Evolutionary conservation across 257 asterid genomes (phyloP).

Genomic region (Nicotiana paniculata): DNA sequence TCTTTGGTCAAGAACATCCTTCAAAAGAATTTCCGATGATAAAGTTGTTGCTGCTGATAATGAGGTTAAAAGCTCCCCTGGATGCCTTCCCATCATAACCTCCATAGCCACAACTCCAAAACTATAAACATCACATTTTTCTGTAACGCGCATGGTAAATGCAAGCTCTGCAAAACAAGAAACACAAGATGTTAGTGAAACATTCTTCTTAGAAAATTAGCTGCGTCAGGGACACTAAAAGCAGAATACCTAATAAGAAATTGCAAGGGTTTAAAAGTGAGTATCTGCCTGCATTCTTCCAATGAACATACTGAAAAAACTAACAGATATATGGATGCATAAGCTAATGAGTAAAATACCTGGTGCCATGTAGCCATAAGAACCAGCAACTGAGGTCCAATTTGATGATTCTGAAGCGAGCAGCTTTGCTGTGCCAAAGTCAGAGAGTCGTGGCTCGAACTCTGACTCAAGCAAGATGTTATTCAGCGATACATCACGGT

Average conservation of each 20-base stretch:
- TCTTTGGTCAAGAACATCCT: constrained; percentile 61
- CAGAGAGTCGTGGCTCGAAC: constrained; percentile 73
- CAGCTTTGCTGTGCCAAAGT: constrained; percentile 84
- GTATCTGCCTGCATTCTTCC: background rate
- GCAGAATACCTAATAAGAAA: background rate
- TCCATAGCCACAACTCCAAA: constrained; percentile 90
- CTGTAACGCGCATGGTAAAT: constrained; percentile 66
- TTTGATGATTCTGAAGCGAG: constrained; percentile 55
- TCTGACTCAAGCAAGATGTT: constrained; percentile 70
- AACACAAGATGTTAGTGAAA: background rate
- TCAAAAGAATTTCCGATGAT: constrained; percentile 38
- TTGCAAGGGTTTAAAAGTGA: background rate
- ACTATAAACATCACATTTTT: constrained; percentile 88
- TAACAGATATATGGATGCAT: background rate
- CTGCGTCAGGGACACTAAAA: background rate
- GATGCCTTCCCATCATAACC: constrained; percentile 84
- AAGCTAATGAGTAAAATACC: constrained; percentile 37
- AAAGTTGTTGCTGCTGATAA: constrained; percentile 32
- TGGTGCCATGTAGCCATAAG: constrained; percentile 99
- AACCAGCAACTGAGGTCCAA: constrained; percentile 83
- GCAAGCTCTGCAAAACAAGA: constrained; percentile 65
- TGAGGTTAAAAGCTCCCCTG: constrained; percentile 64
- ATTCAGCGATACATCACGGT: constrained; percentile 68
- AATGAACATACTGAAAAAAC: background rate
- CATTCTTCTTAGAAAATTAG: background rate